Evolutionary conservation across 129 eudicot genomes (phyloP).

Genomic region (Kitagawia praeruptora): DNA sequence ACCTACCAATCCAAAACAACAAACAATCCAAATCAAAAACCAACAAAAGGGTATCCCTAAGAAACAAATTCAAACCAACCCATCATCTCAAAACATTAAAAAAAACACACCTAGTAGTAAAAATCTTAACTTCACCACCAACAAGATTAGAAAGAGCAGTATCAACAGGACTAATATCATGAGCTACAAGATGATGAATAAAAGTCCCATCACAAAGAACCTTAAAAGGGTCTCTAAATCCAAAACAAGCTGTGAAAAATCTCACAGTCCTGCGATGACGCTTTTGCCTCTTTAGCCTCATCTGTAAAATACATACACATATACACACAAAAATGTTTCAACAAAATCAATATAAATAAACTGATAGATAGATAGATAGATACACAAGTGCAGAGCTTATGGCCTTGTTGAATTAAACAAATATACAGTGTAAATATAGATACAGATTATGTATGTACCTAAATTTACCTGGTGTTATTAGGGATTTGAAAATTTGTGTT

Average conservation of each 20-base stretch:
- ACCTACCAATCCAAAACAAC: slow-evolving; percentile 32
- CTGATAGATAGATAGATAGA: not conserved
- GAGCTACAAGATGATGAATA: slow-evolving; percentile 60
- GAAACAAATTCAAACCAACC: not conserved
- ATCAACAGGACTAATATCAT: slow-evolving; percentile 64
- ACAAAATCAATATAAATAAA: not conserved
- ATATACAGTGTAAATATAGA: not conserved
- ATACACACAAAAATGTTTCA: not conserved
- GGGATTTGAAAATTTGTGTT: not conserved
- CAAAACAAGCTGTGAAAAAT: slow-evolving; percentile 76
- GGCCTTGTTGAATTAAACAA: too few relatives aligned
- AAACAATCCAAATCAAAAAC: not conserved
- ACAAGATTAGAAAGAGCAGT: slow-evolving; percentile 49
- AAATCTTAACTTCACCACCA: slow-evolving; percentile 65
- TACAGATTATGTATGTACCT: not conserved
- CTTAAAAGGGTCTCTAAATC: slow-evolving; percentile 81
- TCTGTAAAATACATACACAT: slow-evolving; percentile 13
- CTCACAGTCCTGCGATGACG: slow-evolving; percentile 77
- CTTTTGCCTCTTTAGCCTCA: slow-evolving; percentile 82
- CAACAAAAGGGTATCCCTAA: slow-evolving; percentile 7
- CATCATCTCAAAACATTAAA: not conserved
- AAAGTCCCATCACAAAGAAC: slow-evolving; percentile 91
- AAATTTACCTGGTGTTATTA: not conserved
- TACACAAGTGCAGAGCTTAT: not conserved
- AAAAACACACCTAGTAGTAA: slow-evolving; percentile 59